These are phyloP conservation scores for Aureobasidium sp. DNA, from an alignment of 2,329 filamentous ascomycete species.

Conservation along the genomic window DNA sequence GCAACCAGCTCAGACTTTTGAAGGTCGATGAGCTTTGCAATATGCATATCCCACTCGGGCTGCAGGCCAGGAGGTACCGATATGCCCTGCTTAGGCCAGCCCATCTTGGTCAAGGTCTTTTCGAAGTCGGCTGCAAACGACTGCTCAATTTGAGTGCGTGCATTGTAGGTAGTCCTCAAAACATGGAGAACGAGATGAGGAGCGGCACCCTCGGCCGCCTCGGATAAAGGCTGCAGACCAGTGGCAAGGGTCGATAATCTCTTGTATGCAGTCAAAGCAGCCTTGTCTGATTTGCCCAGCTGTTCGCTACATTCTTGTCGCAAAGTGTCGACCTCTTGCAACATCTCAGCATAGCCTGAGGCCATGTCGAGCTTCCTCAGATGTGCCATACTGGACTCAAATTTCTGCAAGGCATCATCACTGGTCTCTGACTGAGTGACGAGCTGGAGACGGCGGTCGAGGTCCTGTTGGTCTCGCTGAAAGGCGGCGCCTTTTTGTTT, in stretches of 20 bases:
- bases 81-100: conserved; percentile 67
- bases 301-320: conserved; percentile 40
- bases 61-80: conserved; percentile 55
- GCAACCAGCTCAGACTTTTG: conserved; percentile 59
- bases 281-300: conserved; percentile 43
- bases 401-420: conserved; percentile 70
- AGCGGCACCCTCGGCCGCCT: conserved; percentile 69
- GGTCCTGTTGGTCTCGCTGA: conserved; percentile 64
- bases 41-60: conserved; percentile 64
- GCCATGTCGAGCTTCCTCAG: conserved; percentile 73
- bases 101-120: conserved; percentile 59
- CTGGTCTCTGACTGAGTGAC: conserved; percentile 73
- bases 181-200: conserved; percentile 77
- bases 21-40: conserved; percentile 73
- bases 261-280: conserved; percentile 58
- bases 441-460: conserved; percentile 66
- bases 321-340: conserved; percentile 67
- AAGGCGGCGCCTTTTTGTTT: conserved; percentile 60
- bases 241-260: conserved; percentile 62
- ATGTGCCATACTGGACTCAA: conserved; percentile 72
- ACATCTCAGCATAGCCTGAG: conserved; percentile 65
- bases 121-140: conserved; percentile 72
- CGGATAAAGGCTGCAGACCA: conserved; percentile 58
- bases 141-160: conserved; percentile 71
- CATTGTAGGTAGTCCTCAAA: conserved; percentile 50